These are phyloP conservation scores for Hypsizygus marmoreus DNA, from an alignment of 768 basidiomycete species.

Conservation along the genomic window DNA sequence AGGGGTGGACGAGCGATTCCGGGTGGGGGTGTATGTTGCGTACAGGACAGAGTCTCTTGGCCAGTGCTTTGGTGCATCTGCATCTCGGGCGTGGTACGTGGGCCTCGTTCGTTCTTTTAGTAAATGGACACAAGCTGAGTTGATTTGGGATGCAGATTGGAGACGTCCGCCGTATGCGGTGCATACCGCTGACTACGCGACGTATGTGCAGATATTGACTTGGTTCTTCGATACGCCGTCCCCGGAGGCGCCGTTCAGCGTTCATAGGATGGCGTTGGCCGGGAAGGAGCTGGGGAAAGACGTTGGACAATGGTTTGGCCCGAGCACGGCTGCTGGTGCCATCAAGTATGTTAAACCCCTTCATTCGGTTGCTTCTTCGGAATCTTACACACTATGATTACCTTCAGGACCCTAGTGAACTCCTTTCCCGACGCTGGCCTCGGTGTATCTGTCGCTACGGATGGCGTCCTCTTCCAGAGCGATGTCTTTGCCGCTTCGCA, in stretches of 20 bases:
- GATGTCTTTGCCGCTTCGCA: slow-evolving; percentile 85
- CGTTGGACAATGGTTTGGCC: slow-evolving; percentile 98
- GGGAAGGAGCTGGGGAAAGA: slow-evolving; percentile 95
- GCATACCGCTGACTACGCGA: slow-evolving; percentile 68
- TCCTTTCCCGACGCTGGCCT: slow-evolving; percentile 80
- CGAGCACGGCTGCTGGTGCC: slow-evolving; percentile 95
- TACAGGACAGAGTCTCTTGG: slow-evolving; percentile 83
- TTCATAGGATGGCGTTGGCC: slow-evolving; percentile 94
- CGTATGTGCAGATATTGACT: slow-evolving; percentile 87
- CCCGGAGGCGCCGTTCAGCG: slow-evolving; percentile 85
- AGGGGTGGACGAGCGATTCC: slow-evolving; percentile 81
- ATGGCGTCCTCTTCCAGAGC: slow-evolving; percentile 79
- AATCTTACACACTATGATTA: not conserved
- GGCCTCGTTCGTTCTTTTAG: not conserved
- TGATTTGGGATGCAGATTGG: slow-evolving; percentile 64
- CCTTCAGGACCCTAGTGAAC: slow-evolving; percentile 67
- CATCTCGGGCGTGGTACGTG: slow-evolving; percentile 55
- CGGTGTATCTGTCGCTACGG: slow-evolving; percentile 80
- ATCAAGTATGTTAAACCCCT: slow-evolving; percentile 63
- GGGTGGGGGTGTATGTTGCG: slow-evolving; percentile 95
- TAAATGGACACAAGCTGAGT: not conserved
- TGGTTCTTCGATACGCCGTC: slow-evolving; percentile 96
- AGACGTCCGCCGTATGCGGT: slow-evolving; percentile 67
- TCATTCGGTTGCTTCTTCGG: not conserved
- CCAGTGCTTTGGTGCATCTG: slow-evolving; percentile 73